A percentile compares a stretch with the other conserved stretches of the same genome.
These are phyloP conservation scores for Clonostachys byssicola DNA, from an alignment of 2,329 filamentous ascomycete species.

Conservation along the genomic window DNA sequence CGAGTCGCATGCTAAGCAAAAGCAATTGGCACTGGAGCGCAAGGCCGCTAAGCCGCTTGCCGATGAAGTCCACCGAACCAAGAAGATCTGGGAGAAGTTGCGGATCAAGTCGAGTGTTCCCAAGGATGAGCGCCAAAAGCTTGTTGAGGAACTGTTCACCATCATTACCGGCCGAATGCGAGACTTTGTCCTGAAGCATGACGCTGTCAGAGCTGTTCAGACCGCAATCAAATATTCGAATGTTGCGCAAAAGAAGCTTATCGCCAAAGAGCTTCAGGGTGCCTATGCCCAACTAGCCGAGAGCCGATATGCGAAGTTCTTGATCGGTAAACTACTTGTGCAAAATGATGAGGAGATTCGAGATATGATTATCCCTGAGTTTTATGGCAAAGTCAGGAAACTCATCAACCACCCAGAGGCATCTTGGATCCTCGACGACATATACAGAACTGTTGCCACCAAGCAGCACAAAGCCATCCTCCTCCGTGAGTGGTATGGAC, in stretches of 20 bases:
- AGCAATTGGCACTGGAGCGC: constrained; percentile 79
- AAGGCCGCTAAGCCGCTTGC: constrained; percentile 91
- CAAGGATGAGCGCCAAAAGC: constrained; percentile 78
- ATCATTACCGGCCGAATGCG: constrained; percentile 90
- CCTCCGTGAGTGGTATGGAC: constrained; percentile 92
- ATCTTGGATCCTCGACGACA: constrained; percentile 96
- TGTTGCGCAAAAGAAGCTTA: constrained; percentile 76
- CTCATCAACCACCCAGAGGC: constrained; percentile 95
- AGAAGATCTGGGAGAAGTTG: constrained; percentile 95
- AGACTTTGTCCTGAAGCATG: constrained; percentile 98
- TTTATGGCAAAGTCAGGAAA: constrained; percentile 88
- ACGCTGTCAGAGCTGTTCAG: constrained; percentile 93
- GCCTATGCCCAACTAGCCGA: constrained; percentile 82
- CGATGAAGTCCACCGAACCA: constrained; percentile 81
- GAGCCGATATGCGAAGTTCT: constrained; percentile 95
- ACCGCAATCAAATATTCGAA: constrained; percentile 96
- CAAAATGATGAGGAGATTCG: constrained; percentile 84
- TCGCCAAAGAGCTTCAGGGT: constrained; percentile 81
- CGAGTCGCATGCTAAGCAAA: constrained; percentile 92
- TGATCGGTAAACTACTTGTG: constrained; percentile 94
- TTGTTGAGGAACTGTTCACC: constrained; percentile 84
- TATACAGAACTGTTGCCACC: constrained; percentile 85
- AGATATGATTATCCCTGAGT: constrained; percentile 87
- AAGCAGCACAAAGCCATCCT: constrained; percentile 81
- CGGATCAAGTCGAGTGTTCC: constrained; percentile 91